phyloP scores from a whole-genome alignment of 2,329 filamentous ascomycete genomes.

The Albifimbria verrucaria region DNA sequence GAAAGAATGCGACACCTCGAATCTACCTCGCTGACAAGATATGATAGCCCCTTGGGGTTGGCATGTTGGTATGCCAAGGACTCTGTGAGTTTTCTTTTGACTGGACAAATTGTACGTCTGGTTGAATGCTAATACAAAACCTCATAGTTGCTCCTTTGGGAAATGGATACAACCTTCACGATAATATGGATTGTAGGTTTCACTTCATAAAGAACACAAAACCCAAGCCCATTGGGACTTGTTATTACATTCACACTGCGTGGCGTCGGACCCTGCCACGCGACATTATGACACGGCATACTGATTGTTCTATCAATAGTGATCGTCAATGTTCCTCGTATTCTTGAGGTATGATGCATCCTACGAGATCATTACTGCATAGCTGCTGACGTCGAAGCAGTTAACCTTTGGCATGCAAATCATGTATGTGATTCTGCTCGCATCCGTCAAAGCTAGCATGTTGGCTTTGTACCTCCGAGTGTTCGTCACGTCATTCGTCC shows the following conservation, averaged over 20 bases:
- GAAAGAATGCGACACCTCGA: too few relatives aligned
- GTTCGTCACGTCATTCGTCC: constrained; percentile 21
- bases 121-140: neutral
- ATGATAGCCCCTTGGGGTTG: constrained; percentile 18
- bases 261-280: too few relatives aligned
- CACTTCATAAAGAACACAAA: constrained; percentile 9
- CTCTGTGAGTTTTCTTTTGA: constrained; percentile 14
- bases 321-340: constrained; percentile 18
- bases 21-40: neutral
- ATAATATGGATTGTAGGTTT: too few relatives aligned
- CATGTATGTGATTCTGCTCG: constrained; percentile 20
- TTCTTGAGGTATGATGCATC: constrained; percentile 18
- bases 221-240: neutral
- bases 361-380: too few relatives aligned
- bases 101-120: neutral
- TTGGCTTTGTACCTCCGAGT: constrained; percentile 23
- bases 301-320: constrained; percentile 9
- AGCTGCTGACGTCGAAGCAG: neutral
- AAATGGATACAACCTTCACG: constrained; percentile 20
- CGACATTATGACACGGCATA: too few relatives aligned
- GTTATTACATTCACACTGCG: too few relatives aligned
- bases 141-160: constrained; percentile 17
- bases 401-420: constrained; percentile 22
- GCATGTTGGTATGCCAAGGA: constrained; percentile 23
- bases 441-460: constrained; percentile 22